Conservation (phyloP, 345 rosid genomes). For the Pugionium cornutum region DNA sequence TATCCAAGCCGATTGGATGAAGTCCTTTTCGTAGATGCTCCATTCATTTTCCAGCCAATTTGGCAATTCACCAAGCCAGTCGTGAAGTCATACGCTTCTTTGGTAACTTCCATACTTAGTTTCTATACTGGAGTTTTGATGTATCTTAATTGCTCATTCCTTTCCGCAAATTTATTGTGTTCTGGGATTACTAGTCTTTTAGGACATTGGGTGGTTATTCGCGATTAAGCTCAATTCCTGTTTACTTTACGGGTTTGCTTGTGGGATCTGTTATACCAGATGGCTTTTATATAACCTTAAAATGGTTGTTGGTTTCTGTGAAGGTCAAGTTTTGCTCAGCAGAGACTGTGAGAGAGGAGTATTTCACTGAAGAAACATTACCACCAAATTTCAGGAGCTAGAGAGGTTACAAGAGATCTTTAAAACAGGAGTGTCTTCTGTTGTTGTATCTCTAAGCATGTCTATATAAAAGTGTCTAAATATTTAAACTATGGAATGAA, state of each 20-base stretch:
- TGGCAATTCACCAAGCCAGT: conserved; percentile 84
- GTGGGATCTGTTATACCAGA: not conserved
- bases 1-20: conserved; percentile 84
- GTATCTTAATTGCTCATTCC: not conserved
- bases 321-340: conserved; percentile 81
- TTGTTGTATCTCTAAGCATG: conserved; percentile 16
- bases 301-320: conserved; percentile 15
- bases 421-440: conserved; percentile 8
- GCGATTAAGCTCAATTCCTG: not conserved
- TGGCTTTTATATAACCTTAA: too few species aligned
- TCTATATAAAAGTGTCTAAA: conserved; percentile 13
- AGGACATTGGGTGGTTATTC: not conserved
- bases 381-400: conserved; percentile 59
- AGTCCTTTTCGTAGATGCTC: conserved; percentile 92
- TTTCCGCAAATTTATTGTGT: not conserved
- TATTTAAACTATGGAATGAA: not conserved
- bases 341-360: conserved; percentile 65
- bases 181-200: not conserved
- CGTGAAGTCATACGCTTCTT: conserved; percentile 70
- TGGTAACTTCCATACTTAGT: conserved; percentile 50
- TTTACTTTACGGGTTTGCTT: not conserved
- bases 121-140: conserved; percentile 4
- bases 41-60: conserved; percentile 76
- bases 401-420: conserved; percentile 23
- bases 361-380: conserved; percentile 75